phyloP scores from a whole-genome alignment of 306 rosid species.

The Inga oerstediana region DNA sequence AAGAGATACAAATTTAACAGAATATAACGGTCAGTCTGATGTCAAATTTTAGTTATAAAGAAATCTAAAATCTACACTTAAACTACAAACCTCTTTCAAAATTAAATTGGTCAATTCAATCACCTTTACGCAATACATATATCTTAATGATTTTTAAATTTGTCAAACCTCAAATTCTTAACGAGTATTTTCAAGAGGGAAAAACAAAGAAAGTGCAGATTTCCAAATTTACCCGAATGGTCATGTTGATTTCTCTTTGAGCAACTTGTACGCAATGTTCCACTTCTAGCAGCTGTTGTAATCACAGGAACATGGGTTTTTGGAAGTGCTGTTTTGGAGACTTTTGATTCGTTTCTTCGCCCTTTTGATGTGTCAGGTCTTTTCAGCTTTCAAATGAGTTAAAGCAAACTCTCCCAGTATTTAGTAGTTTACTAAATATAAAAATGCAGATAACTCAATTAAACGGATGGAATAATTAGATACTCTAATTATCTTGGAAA shows the following conservation, averaged over 20 bases:
- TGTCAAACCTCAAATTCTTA: constrained; percentile 7
- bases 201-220: constrained; percentile 10
- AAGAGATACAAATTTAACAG: constrained; percentile 29
- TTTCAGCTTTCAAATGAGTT: constrained; percentile 60
- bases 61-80: constrained; percentile 33
- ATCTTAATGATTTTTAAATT: neutral
- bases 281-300: constrained; percentile 48
- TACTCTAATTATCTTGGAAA: constrained; percentile 16
- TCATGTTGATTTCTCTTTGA: constrained; percentile 60
- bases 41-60: neutral
- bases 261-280: constrained; percentile 36
- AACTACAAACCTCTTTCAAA: constrained; percentile 2
- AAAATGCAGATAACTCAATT: constrained; percentile 26
- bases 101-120: constrained; percentile 13
- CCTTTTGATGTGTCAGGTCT: constrained; percentile 55
- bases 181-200: constrained; percentile 2
- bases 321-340: constrained; percentile 49
- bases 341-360: constrained; percentile 49
- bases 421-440: constrained; percentile 15
- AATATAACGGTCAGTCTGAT: constrained; percentile 22
- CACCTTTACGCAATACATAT: neutral
- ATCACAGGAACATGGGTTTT: constrained; percentile 44
- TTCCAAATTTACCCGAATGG: constrained; percentile 49
- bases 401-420: constrained; percentile 49
- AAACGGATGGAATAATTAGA: constrained; percentile 5